Percentiles rank a stretch among this genome's conserved stretches.
These are phyloP conservation scores for Cucurbita pepo DNA, from an alignment of 306 rosid species.

Conservation along the genomic window DNA sequence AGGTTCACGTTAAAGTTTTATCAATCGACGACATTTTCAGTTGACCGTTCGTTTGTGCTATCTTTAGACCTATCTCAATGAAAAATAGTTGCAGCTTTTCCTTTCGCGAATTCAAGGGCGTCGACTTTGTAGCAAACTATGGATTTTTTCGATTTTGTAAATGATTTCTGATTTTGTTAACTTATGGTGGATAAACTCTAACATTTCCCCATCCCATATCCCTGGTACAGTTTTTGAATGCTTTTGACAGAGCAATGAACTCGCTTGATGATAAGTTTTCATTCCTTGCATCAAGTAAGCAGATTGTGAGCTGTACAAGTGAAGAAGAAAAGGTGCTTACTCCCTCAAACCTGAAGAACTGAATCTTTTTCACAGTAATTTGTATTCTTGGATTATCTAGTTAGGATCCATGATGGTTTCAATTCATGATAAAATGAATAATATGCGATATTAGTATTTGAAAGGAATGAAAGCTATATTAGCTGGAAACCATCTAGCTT, in stretches of 20 bases:
- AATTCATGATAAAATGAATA: background rate
- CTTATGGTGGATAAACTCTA: background rate
- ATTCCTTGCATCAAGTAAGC: slow-evolving; percentile 64
- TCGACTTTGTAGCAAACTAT: background rate
- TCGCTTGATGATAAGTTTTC: slow-evolving; percentile 67
- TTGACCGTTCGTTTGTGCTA: background rate
- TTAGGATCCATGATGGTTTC: background rate
- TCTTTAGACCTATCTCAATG: background rate
- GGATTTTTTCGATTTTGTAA: background rate
- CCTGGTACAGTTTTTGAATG: slow-evolving; percentile 71
- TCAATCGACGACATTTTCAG: background rate
- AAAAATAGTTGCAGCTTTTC: background rate
- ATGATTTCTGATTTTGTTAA: background rate
- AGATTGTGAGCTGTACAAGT: slow-evolving; percentile 68
- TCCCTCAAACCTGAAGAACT: background rate
- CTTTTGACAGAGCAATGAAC: slow-evolving; percentile 87
- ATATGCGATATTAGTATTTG: background rate
- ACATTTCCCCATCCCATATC: slow-evolving; percentile 6
- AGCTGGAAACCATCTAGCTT: background rate
- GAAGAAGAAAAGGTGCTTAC: slow-evolving; percentile 67
- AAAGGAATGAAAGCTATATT: background rate
- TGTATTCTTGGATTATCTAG: background rate
- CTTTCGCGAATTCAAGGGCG: background rate
- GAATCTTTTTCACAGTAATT: background rate
- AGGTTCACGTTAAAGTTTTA: background rate